Conservation (phyloP, 1,139 yeast genomes). For the Candida labiduridarum region DNA sequence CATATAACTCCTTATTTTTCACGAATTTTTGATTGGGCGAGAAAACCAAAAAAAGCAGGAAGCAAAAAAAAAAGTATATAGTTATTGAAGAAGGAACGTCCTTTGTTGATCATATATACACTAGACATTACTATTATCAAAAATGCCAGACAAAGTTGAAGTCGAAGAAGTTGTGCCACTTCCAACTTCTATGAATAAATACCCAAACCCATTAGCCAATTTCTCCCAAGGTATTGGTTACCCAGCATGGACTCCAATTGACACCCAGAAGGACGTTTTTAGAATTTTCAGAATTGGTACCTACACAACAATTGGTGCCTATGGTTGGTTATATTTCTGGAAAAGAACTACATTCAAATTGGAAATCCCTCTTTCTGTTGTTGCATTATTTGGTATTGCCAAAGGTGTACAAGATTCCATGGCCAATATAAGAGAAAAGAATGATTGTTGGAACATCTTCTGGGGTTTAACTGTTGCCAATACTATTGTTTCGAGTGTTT, state of each 20-base stretch:
- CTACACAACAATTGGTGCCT: constrained; percentile 50
- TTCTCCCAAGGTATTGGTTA: constrained; percentile 42
- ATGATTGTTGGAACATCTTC: constrained; percentile 53
- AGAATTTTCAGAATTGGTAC: constrained; percentile 45
- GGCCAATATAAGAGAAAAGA: constrained; percentile 50
- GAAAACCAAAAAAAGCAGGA: constrained; percentile 3
- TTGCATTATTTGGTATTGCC: constrained; percentile 45
- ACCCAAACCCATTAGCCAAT: constrained; percentile 48
- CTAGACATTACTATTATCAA: background rate
- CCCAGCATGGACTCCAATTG: constrained; percentile 50
- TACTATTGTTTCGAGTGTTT: constrained; percentile 43
- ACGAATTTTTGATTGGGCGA: constrained; percentile 16
- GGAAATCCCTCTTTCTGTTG: constrained; percentile 42
- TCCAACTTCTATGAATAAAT: constrained; percentile 45
- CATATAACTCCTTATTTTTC: constrained; percentile 4
- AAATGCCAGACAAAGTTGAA: constrained; percentile 16
- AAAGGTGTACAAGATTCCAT: constrained; percentile 33
- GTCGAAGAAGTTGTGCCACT: constrained; percentile 11
- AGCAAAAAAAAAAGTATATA: background rate
- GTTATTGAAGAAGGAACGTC: background rate
- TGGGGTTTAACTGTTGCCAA: constrained; percentile 50
- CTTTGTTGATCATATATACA: background rate
- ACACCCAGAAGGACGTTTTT: constrained; percentile 44
- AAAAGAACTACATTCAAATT: constrained; percentile 49
- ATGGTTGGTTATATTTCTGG: constrained; percentile 52